Base-by-base conservation (phyloP, 2,329 filamentous ascomycete species). In the Corynespora cassiicola region DNA sequence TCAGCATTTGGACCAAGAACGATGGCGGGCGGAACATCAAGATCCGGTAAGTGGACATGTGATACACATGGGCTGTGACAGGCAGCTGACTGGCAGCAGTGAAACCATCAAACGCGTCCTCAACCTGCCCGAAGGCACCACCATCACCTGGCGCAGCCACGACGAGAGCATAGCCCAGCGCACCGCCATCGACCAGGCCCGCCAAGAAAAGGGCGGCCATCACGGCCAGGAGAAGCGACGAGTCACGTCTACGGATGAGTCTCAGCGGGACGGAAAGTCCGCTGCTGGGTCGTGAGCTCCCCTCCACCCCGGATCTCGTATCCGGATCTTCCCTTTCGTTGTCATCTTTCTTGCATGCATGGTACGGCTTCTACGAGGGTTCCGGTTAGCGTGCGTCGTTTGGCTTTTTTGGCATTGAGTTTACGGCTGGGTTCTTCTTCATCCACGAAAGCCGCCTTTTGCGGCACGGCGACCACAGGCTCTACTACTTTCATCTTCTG, bases 1-100 rank as follows among this genome's bases (percentile, higher is more conserved):
- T 99, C 69, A 96, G 90, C 73, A 90, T 99, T 65, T 99, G 94
- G 94, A 95, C 91, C 38, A 88, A 90, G 69, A 94, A 89, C 58
- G 89, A 95, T 62, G 92, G 90, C 28, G 90, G 90, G 48, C 85
- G 90, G 60, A 95, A 96, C 69, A 87, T 97, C 58, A 96, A 95
- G 77, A 96, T 99, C 62, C 86, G 92, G 87, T 95, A 81, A 56
- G 84, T 71, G 4, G 26, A 9, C 9, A 17, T n/a, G 10, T 25
- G 11, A 2, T 14, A 7, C 18, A 24, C 15, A 5, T 9, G n/a
- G 9, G 23, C 6, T 25, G 8, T 12, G 14, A 28, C n/a, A n/a
- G n/a, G 12, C 31, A 32, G 48, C 65, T 68, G 42, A 63, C 31
- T 10, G n/a, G 20, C 14, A 6, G 19, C 47, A 96, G 91, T 53